Conservation (phyloP, 163 green algal genomes). For the Smithsoniella earleae region DNA sequence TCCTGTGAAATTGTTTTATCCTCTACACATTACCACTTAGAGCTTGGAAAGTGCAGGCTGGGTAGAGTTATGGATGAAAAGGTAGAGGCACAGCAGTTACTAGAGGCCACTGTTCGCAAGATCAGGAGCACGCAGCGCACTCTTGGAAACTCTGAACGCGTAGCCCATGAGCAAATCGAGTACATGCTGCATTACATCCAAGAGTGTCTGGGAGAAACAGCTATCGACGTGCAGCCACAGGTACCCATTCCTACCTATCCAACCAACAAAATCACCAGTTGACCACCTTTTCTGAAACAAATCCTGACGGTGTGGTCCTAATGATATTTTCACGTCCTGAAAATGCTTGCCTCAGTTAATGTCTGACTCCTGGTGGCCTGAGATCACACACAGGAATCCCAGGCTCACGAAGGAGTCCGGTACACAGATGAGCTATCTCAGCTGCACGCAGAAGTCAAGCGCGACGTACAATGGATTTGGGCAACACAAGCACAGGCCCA, state of each 20-base stretch:
- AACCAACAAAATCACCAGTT: no score
- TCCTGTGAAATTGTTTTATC: not conserved
- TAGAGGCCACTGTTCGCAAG: slow-evolving; percentile 9
- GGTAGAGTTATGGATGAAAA: slow-evolving; percentile 22
- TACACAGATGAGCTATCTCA: slow-evolving; percentile 25
- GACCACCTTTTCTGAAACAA: no score
- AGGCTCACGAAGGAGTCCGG: slow-evolving; percentile 3
- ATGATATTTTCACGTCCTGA: not conserved
- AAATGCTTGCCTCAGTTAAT: not conserved
- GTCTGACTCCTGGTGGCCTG: not conserved
- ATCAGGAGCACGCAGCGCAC: slow-evolving; percentile 13
- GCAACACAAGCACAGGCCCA: slow-evolving; percentile 10
- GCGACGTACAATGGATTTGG: slow-evolving; percentile 23
- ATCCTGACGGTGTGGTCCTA: no score
- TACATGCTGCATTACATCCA: slow-evolving; percentile 26
- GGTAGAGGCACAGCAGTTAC: not conserved
- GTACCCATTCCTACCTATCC: not conserved
- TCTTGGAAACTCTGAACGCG: slow-evolving; percentile 4
- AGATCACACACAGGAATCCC: not conserved
- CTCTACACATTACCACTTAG: not conserved
- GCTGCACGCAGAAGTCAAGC: slow-evolving; percentile 26
- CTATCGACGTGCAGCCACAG: not conserved
- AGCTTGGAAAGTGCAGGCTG: not conserved
- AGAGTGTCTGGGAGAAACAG: not conserved
- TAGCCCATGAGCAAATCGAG: slow-evolving; percentile 14